Evolutionary conservation across 306 rosid genomes (phyloP).

Genomic region (Clitoria ternatea): DNA sequence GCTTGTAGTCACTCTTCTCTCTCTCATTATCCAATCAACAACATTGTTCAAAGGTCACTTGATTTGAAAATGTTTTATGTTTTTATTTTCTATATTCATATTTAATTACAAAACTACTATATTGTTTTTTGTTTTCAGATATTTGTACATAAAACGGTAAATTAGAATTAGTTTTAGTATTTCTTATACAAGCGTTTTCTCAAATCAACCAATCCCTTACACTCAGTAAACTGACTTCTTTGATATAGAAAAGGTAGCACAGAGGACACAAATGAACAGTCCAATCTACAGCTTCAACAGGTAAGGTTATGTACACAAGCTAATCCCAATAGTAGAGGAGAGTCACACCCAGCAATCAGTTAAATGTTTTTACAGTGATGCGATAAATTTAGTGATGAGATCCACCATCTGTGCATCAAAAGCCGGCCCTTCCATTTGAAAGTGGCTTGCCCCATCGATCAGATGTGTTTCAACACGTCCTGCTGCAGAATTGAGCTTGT

Average conservation of each 20-base stretch:
- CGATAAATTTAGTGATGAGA: conserved; percentile 50
- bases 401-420: conserved; percentile 77
- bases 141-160: no score
- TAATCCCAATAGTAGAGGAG: background rate
- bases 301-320: conserved; percentile 25
- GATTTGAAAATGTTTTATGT: no score
- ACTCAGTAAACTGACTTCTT: background rate
- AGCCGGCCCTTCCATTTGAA: conserved; percentile 91
- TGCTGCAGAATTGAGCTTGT: conserved; percentile 61
- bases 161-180: no score
- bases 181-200: no score
- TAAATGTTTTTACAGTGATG: conserved; percentile 41
- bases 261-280: conserved; percentile 21
- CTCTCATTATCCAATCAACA: background rate
- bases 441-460: conserved; percentile 77
- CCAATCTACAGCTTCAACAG: conserved; percentile 30
- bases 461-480: conserved; percentile 69
- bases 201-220: no score
- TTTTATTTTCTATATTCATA: no score
- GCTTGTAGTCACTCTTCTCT: background rate
- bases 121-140: no score
- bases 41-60: no score
- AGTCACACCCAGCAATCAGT: conserved; percentile 4
- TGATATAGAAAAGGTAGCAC: conserved; percentile 18
- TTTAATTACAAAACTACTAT: no score